Base-by-base conservation (phyloP, 2,329 filamentous ascomycete genomes). In the Trichophyton verrucosum region DNA sequence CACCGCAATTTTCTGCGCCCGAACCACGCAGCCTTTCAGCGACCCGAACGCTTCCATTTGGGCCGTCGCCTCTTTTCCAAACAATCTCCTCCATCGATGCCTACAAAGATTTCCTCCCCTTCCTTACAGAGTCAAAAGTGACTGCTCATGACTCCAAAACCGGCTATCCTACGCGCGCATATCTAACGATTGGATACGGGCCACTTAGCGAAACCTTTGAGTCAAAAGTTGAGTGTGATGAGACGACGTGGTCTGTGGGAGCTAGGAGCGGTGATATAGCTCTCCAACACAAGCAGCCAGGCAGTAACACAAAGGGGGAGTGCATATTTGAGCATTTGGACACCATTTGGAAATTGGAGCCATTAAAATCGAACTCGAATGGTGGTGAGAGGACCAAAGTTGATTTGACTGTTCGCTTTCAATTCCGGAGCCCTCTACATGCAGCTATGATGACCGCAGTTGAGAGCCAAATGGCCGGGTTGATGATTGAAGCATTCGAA, bases 361-460 rank as follows among this genome's bases (percentile, higher is more conserved):
- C 76, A 5, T 38, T 71, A 53, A 64, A 71, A 62, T 66, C 66
- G 61, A 68, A 71, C 65, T 42, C 63, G 65, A 60, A 69, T 55
- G 67, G 64, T 40, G 42, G 64, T 59, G 65, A 64, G 42, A 80
- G 80, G 75, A 95, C 90, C 3, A 82, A 88, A 67, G 89, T 97
- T 13, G 80, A 82, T 66, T 75, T 99, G 66, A 79, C 80, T 61
- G 86, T 99, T 66, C 82, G 86, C 64, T 96, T 91, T 72, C 83
- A 86, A 72, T 96, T 99, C 72, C 81, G 84, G 67, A 97, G 91
- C 74, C 89, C 91, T n/a, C 72, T 96, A 61, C 95, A 96, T 76
- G 86, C 85, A 47, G 84, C 88, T 20, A 78, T 96, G 70, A 94
- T 91, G 71, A 81, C 85, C 42, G 86, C 88, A 38, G 86, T 94